phyloP scores from a whole-genome alignment of 2,329 filamentous ascomycete species.

The Neonectria coccinea region DNA sequence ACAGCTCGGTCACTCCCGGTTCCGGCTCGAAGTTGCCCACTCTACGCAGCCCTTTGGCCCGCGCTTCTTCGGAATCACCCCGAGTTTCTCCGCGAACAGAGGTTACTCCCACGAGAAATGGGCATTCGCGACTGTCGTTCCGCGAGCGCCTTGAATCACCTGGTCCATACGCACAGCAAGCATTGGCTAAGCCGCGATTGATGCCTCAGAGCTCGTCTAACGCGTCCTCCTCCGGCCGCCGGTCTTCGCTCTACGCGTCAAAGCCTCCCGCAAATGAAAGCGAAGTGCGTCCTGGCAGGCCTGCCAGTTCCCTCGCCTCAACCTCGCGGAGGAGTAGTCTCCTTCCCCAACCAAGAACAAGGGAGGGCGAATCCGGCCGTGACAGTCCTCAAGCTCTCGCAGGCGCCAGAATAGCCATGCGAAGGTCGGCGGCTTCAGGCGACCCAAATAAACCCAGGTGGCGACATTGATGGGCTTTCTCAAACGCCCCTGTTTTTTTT shows the following conservation, averaged over 20 bases:
- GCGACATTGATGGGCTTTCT: constrained; percentile 49
- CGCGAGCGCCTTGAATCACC: constrained; percentile 65
- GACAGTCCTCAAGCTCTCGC: constrained; percentile 62
- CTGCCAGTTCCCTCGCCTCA: constrained; percentile 68
- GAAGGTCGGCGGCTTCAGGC: constrained; percentile 40
- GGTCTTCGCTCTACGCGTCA: constrained; percentile 66
- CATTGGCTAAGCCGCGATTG: constrained; percentile 59
- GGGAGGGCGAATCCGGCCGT: constrained; percentile 56
- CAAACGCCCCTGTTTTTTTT: neutral
- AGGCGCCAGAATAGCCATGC: constrained; percentile 55
- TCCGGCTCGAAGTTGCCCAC: constrained; percentile 62
- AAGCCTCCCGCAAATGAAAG: constrained; percentile 48
- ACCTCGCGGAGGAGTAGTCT: constrained; percentile 64
- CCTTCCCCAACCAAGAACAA: constrained; percentile 61
- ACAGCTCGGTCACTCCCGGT: constrained; percentile 57
- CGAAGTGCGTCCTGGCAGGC: constrained; percentile 54
- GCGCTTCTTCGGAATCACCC: constrained; percentile 62
- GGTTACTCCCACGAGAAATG: constrained; percentile 59
- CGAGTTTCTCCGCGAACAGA: constrained; percentile 48
- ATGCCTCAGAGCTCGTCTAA: constrained; percentile 59
- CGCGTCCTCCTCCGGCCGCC: constrained; percentile 57
- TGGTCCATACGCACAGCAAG: constrained; percentile 61
- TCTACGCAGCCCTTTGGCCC: constrained; percentile 60
- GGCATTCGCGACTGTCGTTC: constrained; percentile 62
- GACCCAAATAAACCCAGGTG: constrained; percentile 62